Evolutionary conservation across 2,329 filamentous ascomycete species (phyloP).

Genomic region (Xylaria hypoxylon): DNA sequence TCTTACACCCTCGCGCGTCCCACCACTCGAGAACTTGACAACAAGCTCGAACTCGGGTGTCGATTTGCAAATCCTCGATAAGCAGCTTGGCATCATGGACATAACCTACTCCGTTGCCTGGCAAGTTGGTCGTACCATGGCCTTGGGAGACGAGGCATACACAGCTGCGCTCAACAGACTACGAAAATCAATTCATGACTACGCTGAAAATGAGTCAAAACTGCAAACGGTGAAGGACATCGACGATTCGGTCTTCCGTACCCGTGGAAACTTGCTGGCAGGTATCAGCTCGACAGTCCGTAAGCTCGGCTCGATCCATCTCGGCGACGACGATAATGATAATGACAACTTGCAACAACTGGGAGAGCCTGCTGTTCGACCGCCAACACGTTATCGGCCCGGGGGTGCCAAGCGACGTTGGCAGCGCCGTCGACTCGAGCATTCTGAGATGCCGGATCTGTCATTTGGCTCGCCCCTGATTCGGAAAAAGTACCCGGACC

Average conservation of each 20-base stretch:
- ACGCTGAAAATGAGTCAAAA: not conserved
- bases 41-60: constrained; percentile 50
- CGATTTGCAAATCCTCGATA: constrained; percentile 57
- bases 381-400: not conserved
- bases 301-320: constrained; percentile 5
- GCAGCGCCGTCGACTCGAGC: constrained; percentile 24
- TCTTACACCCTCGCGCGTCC: constrained; percentile 49
- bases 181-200: constrained; percentile 40
- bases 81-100: constrained; percentile 56
- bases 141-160: constrained; percentile 50
- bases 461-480: constrained; percentile 27
- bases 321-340: constrained; percentile 5
- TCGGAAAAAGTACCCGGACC: constrained; percentile 1
- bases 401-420: constrained; percentile 32
- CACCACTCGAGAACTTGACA: constrained; percentile 20
- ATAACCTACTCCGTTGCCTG: constrained; percentile 58
- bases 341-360: not conserved
- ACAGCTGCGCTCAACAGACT: constrained; percentile 29
- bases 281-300: not conserved
- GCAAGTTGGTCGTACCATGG: constrained; percentile 56
- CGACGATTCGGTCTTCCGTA: constrained; percentile 11
- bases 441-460: constrained; percentile 21
- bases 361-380: not conserved
- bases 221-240: constrained; percentile 1
- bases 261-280: not conserved